Evolutionary conservation across 2,329 filamentous ascomycete species (phyloP).

Genomic region (Ophiobolus disseminans): DNA sequence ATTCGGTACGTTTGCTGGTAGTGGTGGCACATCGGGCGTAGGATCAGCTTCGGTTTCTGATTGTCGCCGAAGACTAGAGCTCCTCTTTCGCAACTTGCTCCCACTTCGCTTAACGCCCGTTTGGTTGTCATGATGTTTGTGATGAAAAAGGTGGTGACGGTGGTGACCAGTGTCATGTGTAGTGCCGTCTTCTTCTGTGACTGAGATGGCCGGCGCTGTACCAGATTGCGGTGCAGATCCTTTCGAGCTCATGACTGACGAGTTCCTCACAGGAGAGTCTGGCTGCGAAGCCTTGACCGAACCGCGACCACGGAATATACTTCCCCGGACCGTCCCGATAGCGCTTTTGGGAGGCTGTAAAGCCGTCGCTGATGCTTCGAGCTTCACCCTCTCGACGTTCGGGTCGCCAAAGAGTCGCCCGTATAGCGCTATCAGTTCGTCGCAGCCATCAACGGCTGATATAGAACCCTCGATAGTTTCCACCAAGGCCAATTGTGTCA

Average conservation of each 20-base stretch:
- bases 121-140: constrained; percentile 46
- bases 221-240: constrained; percentile 39
- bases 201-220: constrained; percentile 73
- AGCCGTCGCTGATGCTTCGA: constrained; percentile 52
- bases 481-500: constrained; percentile 86
- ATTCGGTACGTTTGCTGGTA: constrained; percentile 30
- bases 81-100: constrained; percentile 51
- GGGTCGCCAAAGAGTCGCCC: constrained; percentile 77
- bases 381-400: constrained; percentile 42
- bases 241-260: constrained; percentile 35
- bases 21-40: constrained; percentile 30
- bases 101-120: constrained; percentile 44
- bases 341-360: constrained; percentile 65
- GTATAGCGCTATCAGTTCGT: constrained; percentile 84
- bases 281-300: constrained; percentile 39
- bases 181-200: constrained; percentile 68
- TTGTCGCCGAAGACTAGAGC: constrained; percentile 43
- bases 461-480: constrained; percentile 85
- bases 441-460: constrained; percentile 84
- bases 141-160: constrained; percentile 41
- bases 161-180: constrained; percentile 46
- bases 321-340: constrained; percentile 74
- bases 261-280: constrained; percentile 23
- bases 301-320: constrained; percentile 70
- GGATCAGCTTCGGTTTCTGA: constrained; percentile 30